Conservation (phyloP, 2,329 filamentous ascomycete genomes). For the Rutstroemia sp. region DNA sequence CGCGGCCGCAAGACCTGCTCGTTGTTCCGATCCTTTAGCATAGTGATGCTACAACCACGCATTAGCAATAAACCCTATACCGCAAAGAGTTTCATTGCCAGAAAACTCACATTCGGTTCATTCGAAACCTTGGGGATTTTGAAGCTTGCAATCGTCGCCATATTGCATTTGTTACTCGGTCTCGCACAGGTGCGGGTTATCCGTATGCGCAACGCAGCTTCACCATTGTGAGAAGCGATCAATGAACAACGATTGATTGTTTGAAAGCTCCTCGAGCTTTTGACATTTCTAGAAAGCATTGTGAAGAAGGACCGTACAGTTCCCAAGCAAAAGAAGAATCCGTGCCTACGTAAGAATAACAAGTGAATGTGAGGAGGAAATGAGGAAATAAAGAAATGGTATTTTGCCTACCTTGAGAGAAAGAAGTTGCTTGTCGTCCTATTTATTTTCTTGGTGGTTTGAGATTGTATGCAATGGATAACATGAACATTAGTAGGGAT, state of each 20-base stretch:
- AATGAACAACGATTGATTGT: slow-evolving; percentile 15
- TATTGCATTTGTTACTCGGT: slow-evolving; percentile 11
- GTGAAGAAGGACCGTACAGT: background rate
- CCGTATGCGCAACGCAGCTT: slow-evolving; percentile 13
- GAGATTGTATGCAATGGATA: no score
- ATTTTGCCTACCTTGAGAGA: background rate
- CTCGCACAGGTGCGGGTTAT: slow-evolving; percentile 19
- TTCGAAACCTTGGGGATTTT: slow-evolving; percentile 82
- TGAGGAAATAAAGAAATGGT: background rate
- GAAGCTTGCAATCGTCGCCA: slow-evolving; percentile 61
- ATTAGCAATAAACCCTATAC: slow-evolving; percentile 7
- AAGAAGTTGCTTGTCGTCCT: background rate
- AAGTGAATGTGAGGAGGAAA: background rate
- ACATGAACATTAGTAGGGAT: no score
- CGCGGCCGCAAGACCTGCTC: slow-evolving; percentile 67
- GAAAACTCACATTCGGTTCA: slow-evolving; percentile 81
- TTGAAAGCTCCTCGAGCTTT: slow-evolving; percentile 20
- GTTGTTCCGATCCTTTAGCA: slow-evolving; percentile 71
- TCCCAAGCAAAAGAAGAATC: background rate
- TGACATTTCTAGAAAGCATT: slow-evolving; percentile 13
- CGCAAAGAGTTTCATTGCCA: background rate
- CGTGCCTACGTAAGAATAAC: background rate
- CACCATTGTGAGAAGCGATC: slow-evolving; percentile 11
- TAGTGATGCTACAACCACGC: slow-evolving; percentile 69
- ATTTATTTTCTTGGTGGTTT: background rate